Percentiles rank a stretch among this genome's conserved stretches.
Evolutionary conservation across 192 early-diverging fungal genomes (phyloP).

Genomic region (Funneliformis geosporum): DNA sequence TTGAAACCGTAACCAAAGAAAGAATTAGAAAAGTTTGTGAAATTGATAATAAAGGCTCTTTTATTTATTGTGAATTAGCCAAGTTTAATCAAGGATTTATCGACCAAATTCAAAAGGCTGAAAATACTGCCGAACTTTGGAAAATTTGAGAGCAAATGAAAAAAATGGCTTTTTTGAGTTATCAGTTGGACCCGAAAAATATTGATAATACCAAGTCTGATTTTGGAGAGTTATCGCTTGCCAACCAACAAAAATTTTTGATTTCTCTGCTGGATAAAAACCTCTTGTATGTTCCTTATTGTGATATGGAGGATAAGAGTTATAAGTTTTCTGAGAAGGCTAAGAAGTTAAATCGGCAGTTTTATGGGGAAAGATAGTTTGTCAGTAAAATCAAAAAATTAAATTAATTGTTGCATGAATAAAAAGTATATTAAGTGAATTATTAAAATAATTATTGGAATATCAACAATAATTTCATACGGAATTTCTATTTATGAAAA

Average conservation of each 20-base stretch:
- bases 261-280: neutral
- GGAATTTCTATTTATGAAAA: too few species aligned
- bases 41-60: neutral
- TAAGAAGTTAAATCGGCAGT: neutral
- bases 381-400: too few species aligned
- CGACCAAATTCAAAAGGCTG: neutral
- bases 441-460: too few species aligned
- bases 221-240: neutral
- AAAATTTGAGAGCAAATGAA: neutral
- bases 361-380: neutral
- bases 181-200: neutral
- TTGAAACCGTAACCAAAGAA: neutral
- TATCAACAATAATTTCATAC: too few species aligned
- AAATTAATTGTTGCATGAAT: too few species aligned
- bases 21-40: constrained; percentile 5
- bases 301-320: constrained; percentile 8
- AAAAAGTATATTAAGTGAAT: too few species aligned
- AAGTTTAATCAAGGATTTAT: neutral
- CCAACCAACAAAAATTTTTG: neutral
- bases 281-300: neutral
- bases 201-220: neutral
- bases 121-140: neutral
- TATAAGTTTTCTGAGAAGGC: neutral
- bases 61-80: neutral
- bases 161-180: neutral